A percentile compares a stretch with the other conserved stretches of the same genome.
Evolutionary conservation across 1,284 basidiomycete genomes (phyloP).

Genomic region (Cutaneotrichosporon sp.): DNA sequence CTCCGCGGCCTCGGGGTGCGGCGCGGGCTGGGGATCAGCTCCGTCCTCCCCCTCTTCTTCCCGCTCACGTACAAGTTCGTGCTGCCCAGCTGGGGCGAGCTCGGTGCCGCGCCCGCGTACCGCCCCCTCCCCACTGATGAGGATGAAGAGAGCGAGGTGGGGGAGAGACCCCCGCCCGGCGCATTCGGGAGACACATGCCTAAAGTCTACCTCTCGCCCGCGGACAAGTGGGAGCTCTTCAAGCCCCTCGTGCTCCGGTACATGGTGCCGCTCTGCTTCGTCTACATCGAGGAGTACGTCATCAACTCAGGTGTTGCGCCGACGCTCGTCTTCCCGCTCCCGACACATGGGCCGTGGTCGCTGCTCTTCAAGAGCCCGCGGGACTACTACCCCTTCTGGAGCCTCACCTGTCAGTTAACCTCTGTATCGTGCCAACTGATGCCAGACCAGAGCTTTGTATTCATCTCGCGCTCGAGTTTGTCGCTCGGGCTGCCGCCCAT

Average conservation of each 20-base stretch:
- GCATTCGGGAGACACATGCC: not conserved
- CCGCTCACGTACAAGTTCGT: conserved; percentile 73
- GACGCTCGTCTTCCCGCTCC: conserved; percentile 86
- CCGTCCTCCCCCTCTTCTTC: conserved; percentile 70
- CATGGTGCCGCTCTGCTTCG: conserved; percentile 56
- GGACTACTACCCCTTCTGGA: conserved; percentile 94
- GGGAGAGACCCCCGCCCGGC: not conserved
- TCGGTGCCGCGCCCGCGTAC: conserved; percentile 26
- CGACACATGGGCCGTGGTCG: conserved; percentile 63
- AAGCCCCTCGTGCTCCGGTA: conserved; percentile 72
- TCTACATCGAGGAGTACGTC: conserved; percentile 80
- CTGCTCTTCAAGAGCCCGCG: conserved; percentile 81
- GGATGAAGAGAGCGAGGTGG: conserved; percentile 23
- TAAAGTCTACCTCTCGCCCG: conserved; percentile 56
- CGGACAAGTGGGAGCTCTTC: conserved; percentile 75
- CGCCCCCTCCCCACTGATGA: conserved; percentile 34
- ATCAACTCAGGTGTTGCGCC: conserved; percentile 92
- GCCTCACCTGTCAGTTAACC: conserved; percentile 41
- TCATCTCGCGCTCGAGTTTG: conserved; percentile 90
- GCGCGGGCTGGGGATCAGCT: conserved; percentile 74
- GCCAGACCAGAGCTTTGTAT: conserved; percentile 82
- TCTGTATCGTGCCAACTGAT: not conserved
- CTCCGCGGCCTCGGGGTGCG: conserved; percentile 82
- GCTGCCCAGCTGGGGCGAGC: conserved; percentile 59
- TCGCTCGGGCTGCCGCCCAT: conserved; percentile 83